A percentile compares a stretch with the other conserved stretches of the same genome.
Evolutionary conservation across 2,329 filamentous ascomycete genomes (phyloP).

Genomic region (Grosmannia serpens): DNA sequence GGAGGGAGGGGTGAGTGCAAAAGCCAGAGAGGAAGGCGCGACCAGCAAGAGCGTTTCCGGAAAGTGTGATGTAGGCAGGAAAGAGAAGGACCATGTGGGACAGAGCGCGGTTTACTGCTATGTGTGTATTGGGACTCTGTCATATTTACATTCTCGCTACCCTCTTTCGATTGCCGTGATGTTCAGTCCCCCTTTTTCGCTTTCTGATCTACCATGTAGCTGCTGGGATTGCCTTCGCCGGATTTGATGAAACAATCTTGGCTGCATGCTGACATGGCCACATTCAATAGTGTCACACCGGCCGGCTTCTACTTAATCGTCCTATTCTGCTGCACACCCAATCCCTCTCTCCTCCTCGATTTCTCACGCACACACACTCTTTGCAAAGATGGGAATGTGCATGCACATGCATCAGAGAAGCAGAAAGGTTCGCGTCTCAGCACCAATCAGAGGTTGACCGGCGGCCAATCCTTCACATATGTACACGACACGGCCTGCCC

Average conservation of each 20-base stretch:
- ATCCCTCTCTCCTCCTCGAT: not conserved
- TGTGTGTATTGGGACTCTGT: too few species aligned
- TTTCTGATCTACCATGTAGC: too few species aligned
- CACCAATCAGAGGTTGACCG: not conserved
- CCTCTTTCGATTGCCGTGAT: too few species aligned
- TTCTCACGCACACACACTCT: not conserved
- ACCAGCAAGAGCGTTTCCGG: not conserved
- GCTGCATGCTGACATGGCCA: not conserved
- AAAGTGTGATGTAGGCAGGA: not conserved
- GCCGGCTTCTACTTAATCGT: not conserved
- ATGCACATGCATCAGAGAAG: not conserved
- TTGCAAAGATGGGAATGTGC: not conserved
- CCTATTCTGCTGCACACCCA: not conserved
- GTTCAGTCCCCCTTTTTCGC: too few species aligned
- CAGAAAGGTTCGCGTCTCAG: not conserved
- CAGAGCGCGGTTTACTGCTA: too few species aligned
- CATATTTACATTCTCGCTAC: too few species aligned
- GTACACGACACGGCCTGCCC: not conserved
- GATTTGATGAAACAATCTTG: not conserved
- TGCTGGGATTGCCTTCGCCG: too few species aligned
- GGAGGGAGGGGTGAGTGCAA: not conserved
- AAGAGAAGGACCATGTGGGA: not conserved
- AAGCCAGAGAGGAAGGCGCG: not conserved
- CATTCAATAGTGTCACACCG: not conserved
- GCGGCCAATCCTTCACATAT: not conserved